These are phyloP conservation scores for Boletales sp. DNA, from an alignment of 768 basidiomycete species.

Conservation along the genomic window DNA sequence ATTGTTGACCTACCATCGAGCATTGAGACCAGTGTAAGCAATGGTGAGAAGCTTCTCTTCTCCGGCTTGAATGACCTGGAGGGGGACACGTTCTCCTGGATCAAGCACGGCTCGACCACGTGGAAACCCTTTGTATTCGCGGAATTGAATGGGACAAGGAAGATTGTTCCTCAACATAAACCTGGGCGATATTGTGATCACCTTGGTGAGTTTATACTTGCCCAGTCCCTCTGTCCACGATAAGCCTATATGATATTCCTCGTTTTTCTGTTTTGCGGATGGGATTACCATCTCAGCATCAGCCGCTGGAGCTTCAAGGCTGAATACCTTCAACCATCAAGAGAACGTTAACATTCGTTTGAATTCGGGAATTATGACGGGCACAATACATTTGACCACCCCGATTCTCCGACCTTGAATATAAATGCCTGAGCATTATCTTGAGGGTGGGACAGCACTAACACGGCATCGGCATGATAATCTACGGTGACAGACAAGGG, in stretches of 20 bases:
- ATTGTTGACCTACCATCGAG: conserved; percentile 61
- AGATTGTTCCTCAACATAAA: conserved; percentile 88
- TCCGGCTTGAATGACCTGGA: conserved; percentile 64
- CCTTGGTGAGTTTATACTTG: conserved; percentile 94
- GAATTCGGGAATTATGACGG: conserved; percentile 2
- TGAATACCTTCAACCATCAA: conserved; percentile 53
- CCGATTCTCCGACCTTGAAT: conserved; percentile 75
- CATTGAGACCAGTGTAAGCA: conserved; percentile 81
- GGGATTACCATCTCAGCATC: conserved; percentile 78
- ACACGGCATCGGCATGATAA: conserved; percentile 1
- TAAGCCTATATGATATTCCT: conserved; percentile 78
- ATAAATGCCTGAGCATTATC: conserved; percentile 81
- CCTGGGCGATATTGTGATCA: conserved; percentile 86
- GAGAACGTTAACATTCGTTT: conserved; percentile 4
- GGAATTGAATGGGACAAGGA: conserved; percentile 63
- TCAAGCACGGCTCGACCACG: conserved; percentile 57
- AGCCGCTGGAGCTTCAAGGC: conserved; percentile 90
- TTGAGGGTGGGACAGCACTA: conserved; percentile 84
- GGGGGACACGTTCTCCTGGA: conserved; percentile 64
- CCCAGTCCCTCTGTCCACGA: conserved; percentile 95
- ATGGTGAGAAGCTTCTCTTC: conserved; percentile 77
- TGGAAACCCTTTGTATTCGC: conserved; percentile 77
- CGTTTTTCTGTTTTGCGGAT: conserved; percentile 55
- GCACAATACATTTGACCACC: conserved; percentile 77
- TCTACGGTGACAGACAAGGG: conserved; percentile 11